A percentile compares a stretch with the other conserved stretches of the same genome.
Conservation (phyloP, 2,329 filamentous ascomycete species). For the Colletotrichum sidae region DNA sequence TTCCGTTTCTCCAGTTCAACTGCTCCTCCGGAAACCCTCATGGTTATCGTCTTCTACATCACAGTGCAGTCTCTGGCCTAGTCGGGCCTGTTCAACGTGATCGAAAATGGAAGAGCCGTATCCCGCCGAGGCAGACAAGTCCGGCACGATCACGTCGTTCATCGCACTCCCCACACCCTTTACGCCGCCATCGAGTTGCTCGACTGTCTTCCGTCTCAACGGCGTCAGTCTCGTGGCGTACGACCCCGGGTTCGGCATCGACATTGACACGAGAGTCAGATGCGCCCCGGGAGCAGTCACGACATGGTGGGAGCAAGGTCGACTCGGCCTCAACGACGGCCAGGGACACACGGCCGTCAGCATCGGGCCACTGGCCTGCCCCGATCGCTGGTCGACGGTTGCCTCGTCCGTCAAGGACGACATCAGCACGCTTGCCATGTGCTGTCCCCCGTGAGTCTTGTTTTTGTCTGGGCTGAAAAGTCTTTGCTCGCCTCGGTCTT, state of each 20-base stretch:
- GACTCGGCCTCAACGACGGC: slow-evolving; percentile 11
- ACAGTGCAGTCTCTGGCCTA: neutral
- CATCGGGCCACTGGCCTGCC: slow-evolving; percentile 11
- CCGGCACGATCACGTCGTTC: slow-evolving; percentile 15
- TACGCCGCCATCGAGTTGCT: slow-evolving; percentile 20
- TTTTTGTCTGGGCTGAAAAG: too few relatives aligned
- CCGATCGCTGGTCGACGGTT: slow-evolving; percentile 10
- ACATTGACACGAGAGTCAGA: neutral
- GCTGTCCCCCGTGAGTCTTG: slow-evolving; percentile 9
- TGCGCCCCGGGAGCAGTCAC: slow-evolving; percentile 19
- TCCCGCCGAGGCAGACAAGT: slow-evolving; percentile 5
- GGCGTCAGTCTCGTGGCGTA: slow-evolving; percentile 15
- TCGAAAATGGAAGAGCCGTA: slow-evolving; percentile 12
- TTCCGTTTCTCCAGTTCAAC: too few relatives aligned
- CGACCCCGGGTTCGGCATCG: slow-evolving; percentile 13
- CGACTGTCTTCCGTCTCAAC: slow-evolving; percentile 6
- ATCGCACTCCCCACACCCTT: slow-evolving; percentile 14
- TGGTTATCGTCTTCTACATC: neutral
- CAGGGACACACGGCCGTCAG: slow-evolving; percentile 21
- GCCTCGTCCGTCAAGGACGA: slow-evolving; percentile 11
- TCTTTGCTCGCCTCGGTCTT: too few relatives aligned
- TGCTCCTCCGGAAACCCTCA: too few relatives aligned
- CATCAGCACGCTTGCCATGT: slow-evolving; percentile 19
- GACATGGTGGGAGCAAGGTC: slow-evolving; percentile 22
- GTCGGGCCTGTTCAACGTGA: neutral